A percentile compares a stretch with the other conserved stretches of the same genome.
These are phyloP conservation scores for Adenanthera pavonina DNA, from an alignment of 306 rosid genomes.

Conservation along the genomic window DNA sequence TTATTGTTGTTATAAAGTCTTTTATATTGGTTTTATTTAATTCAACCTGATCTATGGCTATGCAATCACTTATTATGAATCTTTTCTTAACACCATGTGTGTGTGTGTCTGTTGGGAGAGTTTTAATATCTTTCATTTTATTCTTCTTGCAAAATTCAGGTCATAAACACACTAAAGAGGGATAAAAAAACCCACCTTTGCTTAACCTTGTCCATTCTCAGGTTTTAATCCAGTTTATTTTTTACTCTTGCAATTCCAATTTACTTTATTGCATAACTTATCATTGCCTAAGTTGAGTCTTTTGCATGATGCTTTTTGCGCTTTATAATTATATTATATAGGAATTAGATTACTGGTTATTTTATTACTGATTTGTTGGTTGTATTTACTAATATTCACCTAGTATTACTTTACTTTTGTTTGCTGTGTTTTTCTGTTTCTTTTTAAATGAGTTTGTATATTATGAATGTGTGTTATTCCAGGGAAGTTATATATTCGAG, in stretches of 20 bases:
- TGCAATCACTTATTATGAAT: not conserved
- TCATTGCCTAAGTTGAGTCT: not conserved
- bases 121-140: conserved; percentile 5
- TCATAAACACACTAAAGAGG: conserved; percentile 85
- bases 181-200: conserved; percentile 87
- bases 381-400: not conserved
- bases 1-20: not conserved
- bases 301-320: not conserved
- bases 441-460: conserved; percentile 2
- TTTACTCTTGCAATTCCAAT: conserved; percentile 19
- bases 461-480: conserved; percentile 40
- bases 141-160: conserved; percentile 51
- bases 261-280: conserved; percentile 16
- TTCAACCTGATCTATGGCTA: not conserved
- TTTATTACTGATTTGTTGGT: not conserved
- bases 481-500: conserved; percentile 93
- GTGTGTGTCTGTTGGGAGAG: not conserved
- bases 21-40: not conserved
- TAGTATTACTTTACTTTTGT: not conserved
- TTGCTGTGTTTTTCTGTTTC: conserved; percentile 5
- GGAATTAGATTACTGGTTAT: not conserved
- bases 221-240: conserved; percentile 53
- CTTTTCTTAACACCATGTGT: not conserved
- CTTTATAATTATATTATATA: not conserved
- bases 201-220: conserved; percentile 71